Evolutionary conservation across 1,139 yeast genomes (phyloP), one percentile per base, ranked within the genome.

Genomic region (Geotrichum histeridarum): DNA sequence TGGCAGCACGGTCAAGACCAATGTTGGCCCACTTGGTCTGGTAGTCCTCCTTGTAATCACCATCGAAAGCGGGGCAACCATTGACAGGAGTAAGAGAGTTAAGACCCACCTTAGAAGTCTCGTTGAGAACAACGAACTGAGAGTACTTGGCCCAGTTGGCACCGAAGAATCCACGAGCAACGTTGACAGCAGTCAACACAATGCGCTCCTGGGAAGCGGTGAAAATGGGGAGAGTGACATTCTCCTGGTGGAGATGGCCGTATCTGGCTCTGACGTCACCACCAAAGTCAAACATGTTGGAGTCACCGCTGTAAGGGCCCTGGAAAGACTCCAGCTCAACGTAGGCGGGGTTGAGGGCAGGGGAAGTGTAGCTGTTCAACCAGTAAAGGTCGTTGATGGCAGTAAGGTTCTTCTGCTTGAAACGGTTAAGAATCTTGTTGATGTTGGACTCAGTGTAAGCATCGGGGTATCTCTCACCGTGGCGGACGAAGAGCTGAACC

Each of bases 401-500:
- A 11, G 63, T 59, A 14, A 59, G 58, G 54, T 64, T 64, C 6
- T 65, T 39, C 11, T 52, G 35, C 30, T 48, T 45, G 32, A 56
- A 30, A 14, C 37, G 44, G 14, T 17, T n/a, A 8, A 54, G 15
- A 32, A 56, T 41, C n/a, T 32, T 33, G 27, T 22, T 42, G 12
- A 50, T 18, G 5, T 30, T 11, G 2, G n/a, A 11, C 1, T 54
- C 59, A 5, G 43, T 12, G n/a, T 18, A n/a, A 9, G 8, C n/a
- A 2, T 55, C 48, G 9, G 88, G 89, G 65, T 75, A 85, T 62
- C 93, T 73, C 64, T 84, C 90, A n/a, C 91, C 93, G 62, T 86
- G 93, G 65, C 93, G 78, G 56, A 78, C 75, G 50, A 81, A 70
- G 57, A 81, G 69, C 60, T 81, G 83, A n/a, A 83, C 86, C 66